A percentile compares a stretch with the other conserved stretches of the same genome.
Evolutionary conservation across 2,329 filamentous ascomycete genomes (phyloP).

Genomic region (Ophiostoma novo-ulmi): DNA sequence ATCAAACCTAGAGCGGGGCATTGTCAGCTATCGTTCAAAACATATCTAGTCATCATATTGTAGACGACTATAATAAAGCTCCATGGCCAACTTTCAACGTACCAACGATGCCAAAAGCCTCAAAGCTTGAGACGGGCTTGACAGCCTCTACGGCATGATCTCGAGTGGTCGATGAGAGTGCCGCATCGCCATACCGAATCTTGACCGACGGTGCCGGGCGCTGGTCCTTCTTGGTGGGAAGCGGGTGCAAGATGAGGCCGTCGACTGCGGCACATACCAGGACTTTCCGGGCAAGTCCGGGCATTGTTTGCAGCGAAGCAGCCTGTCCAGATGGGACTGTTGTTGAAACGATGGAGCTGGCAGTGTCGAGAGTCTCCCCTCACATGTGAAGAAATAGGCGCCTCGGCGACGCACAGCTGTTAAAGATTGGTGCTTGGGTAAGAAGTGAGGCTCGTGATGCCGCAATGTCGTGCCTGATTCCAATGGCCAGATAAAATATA

Average conservation of each 20-base stretch:
- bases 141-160: conserved; percentile 44
- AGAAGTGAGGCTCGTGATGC: neutral
- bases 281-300: conserved; percentile 71
- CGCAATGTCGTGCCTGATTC: neutral
- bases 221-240: conserved; percentile 58
- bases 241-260: conserved; percentile 73
- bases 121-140: conserved; percentile 48
- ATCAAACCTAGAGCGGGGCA: conserved; percentile 62
- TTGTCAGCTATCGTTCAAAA: neutral
- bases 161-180: conserved; percentile 41
- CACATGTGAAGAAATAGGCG: conserved; percentile 16
- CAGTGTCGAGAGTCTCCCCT: neutral
- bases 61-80: neutral
- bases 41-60: too few relatives aligned
- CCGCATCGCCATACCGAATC: conserved; percentile 63
- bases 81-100: conserved; percentile 17
- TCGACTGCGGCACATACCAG: conserved; percentile 76
- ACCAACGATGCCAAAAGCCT: conserved; percentile 58
- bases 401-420: conserved; percentile 2
- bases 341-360: conserved; percentile 19
- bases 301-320: conserved; percentile 49
- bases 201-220: conserved; percentile 52
- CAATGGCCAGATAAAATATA: neutral
- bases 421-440: neutral
- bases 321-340: conserved; percentile 13